These are phyloP conservation scores for Coemansia sp. DNA, from an alignment of 192 early-diverging fungal species.

Conservation along the genomic window DNA sequence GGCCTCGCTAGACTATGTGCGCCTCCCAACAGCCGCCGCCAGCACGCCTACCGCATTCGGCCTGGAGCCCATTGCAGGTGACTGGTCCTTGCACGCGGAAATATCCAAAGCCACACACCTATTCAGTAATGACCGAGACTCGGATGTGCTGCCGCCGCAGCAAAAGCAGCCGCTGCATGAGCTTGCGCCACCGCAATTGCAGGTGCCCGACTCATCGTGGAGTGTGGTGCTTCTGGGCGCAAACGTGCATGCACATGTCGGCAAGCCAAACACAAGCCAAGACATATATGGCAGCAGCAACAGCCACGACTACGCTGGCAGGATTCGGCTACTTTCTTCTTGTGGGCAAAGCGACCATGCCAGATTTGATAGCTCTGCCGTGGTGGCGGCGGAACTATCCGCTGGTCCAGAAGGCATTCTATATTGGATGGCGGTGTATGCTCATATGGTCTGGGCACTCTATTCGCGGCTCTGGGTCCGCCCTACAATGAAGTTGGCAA, in stretches of 20 bases:
- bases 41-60: background rate
- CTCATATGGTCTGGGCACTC: conserved; percentile 44
- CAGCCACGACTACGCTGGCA: background rate
- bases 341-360: conserved; percentile 1
- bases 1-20: background rate
- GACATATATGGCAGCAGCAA: background rate
- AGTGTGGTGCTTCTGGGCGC: background rate
- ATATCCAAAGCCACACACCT: conserved; percentile 37
- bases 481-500: conserved; percentile 23
- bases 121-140: conserved; percentile 5
- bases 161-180: background rate
- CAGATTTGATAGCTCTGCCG: conserved; percentile 1
- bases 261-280: background rate
- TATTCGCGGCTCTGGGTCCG: conserved; percentile 30
- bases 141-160: conserved; percentile 1
- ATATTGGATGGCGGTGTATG: conserved; percentile 42
- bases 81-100: conserved; percentile 26
- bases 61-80: background rate
- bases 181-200: conserved; percentile 12
- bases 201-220: background rate
- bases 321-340: conserved; percentile 6
- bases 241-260: conserved; percentile 6
- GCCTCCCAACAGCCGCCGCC: background rate
- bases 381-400: background rate
- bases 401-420: conserved; percentile 3